Evolutionary conservation across 1,284 basidiomycete species (phyloP).

Genomic region (Trichosporon sp.): DNA sequence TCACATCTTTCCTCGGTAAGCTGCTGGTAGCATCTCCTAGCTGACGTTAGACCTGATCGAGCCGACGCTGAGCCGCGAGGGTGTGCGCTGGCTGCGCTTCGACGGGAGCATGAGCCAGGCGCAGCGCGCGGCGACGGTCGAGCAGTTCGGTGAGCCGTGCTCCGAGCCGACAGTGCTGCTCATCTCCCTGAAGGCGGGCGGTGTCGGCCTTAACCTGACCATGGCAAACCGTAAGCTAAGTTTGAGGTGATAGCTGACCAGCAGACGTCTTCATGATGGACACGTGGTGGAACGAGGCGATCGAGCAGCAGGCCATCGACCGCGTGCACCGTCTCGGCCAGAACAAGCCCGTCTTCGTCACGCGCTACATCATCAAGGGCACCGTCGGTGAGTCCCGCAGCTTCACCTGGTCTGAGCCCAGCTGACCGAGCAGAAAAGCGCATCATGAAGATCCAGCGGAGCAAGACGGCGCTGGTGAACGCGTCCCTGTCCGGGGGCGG

Average conservation of each 20-base stretch:
- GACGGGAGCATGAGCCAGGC: constrained; percentile 91
- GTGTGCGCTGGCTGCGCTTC: constrained; percentile 72
- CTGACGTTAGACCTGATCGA: constrained; percentile 63
- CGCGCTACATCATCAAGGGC: constrained; percentile 69
- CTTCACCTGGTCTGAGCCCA: neutral
- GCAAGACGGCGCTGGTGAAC: constrained; percentile 49
- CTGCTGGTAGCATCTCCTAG: neutral
- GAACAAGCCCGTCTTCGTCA: constrained; percentile 67
- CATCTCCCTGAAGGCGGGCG: constrained; percentile 87
- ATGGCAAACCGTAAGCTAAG: constrained; percentile 41
- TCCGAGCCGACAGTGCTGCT: constrained; percentile 73
- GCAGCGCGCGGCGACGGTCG: constrained; percentile 69
- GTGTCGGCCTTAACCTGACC: constrained; percentile 75
- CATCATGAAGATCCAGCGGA: constrained; percentile 70
- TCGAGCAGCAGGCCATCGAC: constrained; percentile 72
- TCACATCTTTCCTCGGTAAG: constrained; percentile 59
- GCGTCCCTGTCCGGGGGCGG: constrained; percentile 43
- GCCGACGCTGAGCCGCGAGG: constrained; percentile 66
- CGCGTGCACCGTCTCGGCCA: constrained; percentile 54
- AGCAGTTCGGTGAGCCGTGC: constrained; percentile 65
- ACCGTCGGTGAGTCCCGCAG: constrained; percentile 56
- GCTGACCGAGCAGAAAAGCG: constrained; percentile 64
- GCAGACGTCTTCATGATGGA: constrained; percentile 92
- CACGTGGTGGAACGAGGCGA: constrained; percentile 91
- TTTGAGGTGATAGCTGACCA: neutral